Base-by-base conservation (phyloP, 129 eudicot genomes). In the Solidago caesia region DNA sequence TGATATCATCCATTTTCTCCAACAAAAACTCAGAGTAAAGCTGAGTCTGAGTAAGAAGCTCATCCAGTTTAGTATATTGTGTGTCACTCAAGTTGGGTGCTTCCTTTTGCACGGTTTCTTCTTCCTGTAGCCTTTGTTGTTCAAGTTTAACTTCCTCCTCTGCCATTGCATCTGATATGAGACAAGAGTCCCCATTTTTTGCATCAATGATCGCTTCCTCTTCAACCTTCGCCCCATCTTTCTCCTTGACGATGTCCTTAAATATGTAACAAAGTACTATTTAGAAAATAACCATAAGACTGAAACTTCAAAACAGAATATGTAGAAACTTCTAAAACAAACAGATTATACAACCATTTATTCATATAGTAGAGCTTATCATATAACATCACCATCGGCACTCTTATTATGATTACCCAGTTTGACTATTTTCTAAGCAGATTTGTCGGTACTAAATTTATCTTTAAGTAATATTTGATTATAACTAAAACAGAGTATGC, bases 1-100 rank as follows among this genome's bases (percentile, higher is more conserved):
- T 88, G 43, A 95, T 95, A 77, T 89, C 90, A 44, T 95, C 97
- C 97, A 95, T 95, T 82, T 95, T 95, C 74, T 95, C 99, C 79
- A 95, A 81, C 68, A 95, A 72, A 74, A 95, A 95, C 84, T 95
- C 96, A 0, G 99, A 84, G 75, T 89, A 95, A 7, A 91, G 94
- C 70, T 95, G 97, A 41, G 99, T 91, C 72, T 91, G 99, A 42
- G 92, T 89, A 58, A 95, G 84, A 74, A 95, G 97, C 82, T 91
- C 97, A 70, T 95, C 99, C 69, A 95, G 79, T 78, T 95, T 95
- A 45, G 84, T 89, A 27, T 87, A 95, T 80, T 95, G 99, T 13
- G 77, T 77, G 71, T 91, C 95, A 44, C 77, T 85, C 80, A 95
- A 77, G 2, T 43, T 58, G 49, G 96, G 89, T 13, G 80, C 96